phyloP scores from a whole-genome alignment of 1,284 basidiomycete genomes.

The Puccinia horiana region DNA sequence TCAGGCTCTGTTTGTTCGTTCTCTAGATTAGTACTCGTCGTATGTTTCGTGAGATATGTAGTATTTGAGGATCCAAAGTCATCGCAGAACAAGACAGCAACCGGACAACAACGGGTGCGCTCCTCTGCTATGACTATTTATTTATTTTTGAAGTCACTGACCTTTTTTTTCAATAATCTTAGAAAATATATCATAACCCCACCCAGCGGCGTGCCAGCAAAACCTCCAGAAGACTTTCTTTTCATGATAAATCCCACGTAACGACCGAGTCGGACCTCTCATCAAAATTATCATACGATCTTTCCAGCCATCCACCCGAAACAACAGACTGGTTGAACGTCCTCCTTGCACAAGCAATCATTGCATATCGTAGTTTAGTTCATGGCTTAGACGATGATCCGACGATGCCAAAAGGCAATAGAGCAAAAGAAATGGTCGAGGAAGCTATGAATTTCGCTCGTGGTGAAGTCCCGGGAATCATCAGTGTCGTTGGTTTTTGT shows the following conservation, averaged over 20 bases:
- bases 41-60: slow-evolving; percentile 64
- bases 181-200: slow-evolving; percentile 49
- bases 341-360: slow-evolving; percentile 63
- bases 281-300: slow-evolving; percentile 63
- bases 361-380: slow-evolving; percentile 55
- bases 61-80: slow-evolving; percentile 62
- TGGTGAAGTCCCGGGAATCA: slow-evolving; percentile 22
- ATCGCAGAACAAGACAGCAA: slow-evolving; percentile 29
- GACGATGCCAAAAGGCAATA: slow-evolving; percentile 46
- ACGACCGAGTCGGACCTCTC: slow-evolving; percentile 60
- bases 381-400: slow-evolving; percentile 25
- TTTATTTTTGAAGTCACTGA: too few species aligned
- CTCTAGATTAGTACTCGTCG: slow-evolving; percentile 57
- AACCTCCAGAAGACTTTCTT: slow-evolving; percentile 55
- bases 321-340: slow-evolving; percentile 66
- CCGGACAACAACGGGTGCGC: not conserved
- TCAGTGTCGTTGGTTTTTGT: slow-evolving; percentile 58
- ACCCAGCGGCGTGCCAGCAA: slow-evolving; percentile 16
- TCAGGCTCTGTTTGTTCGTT: slow-evolving; percentile 39
- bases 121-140: too few species aligned
- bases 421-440: slow-evolving; percentile 53
- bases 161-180: not conserved
- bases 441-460: slow-evolving; percentile 52
- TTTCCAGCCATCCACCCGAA: slow-evolving; percentile 63
- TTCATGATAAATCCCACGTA: slow-evolving; percentile 57